These are phyloP conservation scores for Phaseolus lunatus DNA, from an alignment of 306 rosid species.

Conservation along the genomic window DNA sequence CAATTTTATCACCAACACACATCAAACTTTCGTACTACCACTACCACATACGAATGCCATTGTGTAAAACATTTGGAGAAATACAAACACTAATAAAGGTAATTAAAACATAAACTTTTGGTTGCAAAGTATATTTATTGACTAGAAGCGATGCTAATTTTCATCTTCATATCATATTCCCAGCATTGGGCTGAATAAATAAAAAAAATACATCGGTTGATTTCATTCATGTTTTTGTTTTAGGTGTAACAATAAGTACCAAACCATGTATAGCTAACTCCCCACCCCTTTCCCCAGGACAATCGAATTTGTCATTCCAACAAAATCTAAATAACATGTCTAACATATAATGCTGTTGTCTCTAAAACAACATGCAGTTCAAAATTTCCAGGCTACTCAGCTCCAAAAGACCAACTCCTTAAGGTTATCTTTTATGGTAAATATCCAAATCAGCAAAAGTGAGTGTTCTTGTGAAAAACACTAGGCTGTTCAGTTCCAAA, in stretches of 20 bases:
- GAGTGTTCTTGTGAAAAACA: not conserved
- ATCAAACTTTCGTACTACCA: not conserved
- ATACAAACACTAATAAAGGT: not conserved
- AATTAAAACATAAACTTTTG: not conserved
- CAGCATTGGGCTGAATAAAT: not conserved
- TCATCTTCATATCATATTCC: not conserved
- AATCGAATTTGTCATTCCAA: not conserved
- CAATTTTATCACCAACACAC: too few relatives aligned
- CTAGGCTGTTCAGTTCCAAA: not conserved
- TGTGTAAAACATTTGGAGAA: not conserved
- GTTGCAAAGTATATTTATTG: not conserved
- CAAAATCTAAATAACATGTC: slow-evolving; percentile 23
- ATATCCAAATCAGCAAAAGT: slow-evolving; percentile 52
- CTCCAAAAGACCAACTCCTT: slow-evolving; percentile 27
- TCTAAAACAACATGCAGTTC: slow-evolving; percentile 14
- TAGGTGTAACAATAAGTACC: not conserved
- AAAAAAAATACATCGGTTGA: slow-evolving; percentile 1
- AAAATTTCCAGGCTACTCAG: slow-evolving; percentile 5
- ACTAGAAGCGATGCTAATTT: not conserved
- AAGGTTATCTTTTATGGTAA: slow-evolving; percentile 32
- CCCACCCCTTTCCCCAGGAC: not conserved
- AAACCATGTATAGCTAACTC: not conserved
- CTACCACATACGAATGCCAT: not conserved
- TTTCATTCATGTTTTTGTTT: slow-evolving; percentile 16
- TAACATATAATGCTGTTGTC: slow-evolving; percentile 10